Evolutionary conservation across 495 filamentous ascomycete species (phyloP), one percentile per base, ranked within the genome.

Genomic region (Elasticomyces elasticus): DNA sequence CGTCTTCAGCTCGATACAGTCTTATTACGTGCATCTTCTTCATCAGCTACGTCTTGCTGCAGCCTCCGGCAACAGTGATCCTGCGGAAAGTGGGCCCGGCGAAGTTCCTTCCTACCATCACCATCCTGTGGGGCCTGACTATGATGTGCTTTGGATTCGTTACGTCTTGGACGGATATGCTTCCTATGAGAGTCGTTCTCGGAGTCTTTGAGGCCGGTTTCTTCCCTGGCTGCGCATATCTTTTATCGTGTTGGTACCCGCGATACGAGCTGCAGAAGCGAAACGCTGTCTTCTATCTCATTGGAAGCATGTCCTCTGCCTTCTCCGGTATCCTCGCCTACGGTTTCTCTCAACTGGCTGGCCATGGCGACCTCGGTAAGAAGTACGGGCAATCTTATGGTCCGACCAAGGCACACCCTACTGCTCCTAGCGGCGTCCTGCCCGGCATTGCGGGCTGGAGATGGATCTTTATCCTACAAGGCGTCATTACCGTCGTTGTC

Each of bases 261-360:
- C 51, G 49, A 22, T 52, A 59, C 47, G 56, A 60, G 17, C 51
- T 57, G 17, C 54, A 52, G 48, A 63, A 63, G 50, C 52, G 61
- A 3, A 52, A 59, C 42, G 56, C 61, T 9, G 52, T 60, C 26
- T 64, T 64, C 51, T 64, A 64, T 48, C 51, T 64, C 41, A 60
- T 64, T 46, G 61, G 61, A 5, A 58, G 48, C 41, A 45, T 64
- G 35, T 40, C 58, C 19, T 61, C 58, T 13, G 61, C 61, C 20
- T 64, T 58, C 51, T 52, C 52, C 26, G 61, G 61, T 51, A 64
- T 64, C 25, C 61, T 64, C 22, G 61, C 58, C 40, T 64, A 40
- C 23, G 61, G 61, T 37, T 52, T 64, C 35, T 53, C 31, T 17
- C 54, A 64, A 27, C 46, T 64, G 33, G 38, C 56, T 6, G 58